These are phyloP conservation scores for Aspergillus calidoustus DNA, from an alignment of 2,329 filamentous ascomycete species.

Conservation along the genomic window DNA sequence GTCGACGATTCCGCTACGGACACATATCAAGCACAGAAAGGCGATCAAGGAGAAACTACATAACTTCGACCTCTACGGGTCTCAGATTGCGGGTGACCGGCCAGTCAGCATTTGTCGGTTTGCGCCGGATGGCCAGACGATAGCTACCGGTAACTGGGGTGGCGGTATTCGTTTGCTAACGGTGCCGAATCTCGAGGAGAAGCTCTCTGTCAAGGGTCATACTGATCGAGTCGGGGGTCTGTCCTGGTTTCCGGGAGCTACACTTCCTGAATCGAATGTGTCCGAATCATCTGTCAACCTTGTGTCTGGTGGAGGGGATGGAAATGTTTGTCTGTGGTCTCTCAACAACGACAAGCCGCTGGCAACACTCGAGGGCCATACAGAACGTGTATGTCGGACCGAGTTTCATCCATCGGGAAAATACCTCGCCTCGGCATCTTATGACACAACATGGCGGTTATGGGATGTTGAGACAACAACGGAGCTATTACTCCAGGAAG, in stretches of 20 bases:
- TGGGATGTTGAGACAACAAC: conserved; percentile 90
- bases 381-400: conserved; percentile 83
- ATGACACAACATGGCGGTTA: conserved; percentile 94
- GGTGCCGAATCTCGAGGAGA: conserved; percentile 80
- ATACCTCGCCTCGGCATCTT: conserved; percentile 90
- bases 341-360: conserved; percentile 83
- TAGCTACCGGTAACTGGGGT: conserved; percentile 92
- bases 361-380: conserved; percentile 80
- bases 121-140: conserved; percentile 78
- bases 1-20: conserved; percentile 79
- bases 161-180: conserved; percentile 85
- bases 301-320: conserved; percentile 87
- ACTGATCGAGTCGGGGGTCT: conserved; percentile 88
- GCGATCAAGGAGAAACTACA: conserved; percentile 80
- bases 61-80: conserved; percentile 88
- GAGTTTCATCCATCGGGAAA: conserved; percentile 92
- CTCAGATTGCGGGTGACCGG: conserved; percentile 87
- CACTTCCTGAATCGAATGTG: conserved; percentile 70
- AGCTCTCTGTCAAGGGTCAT: conserved; percentile 77
- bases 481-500: conserved; percentile 87
- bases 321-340: conserved; percentile 87
- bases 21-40: conserved; percentile 91
- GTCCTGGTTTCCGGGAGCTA: conserved; percentile 86
- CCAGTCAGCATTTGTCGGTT: conserved; percentile 92
- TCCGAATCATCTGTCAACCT: conserved; percentile 78